These are phyloP conservation scores for Cryomyces minteri DNA, from an alignment of 495 filamentous ascomycete genomes.

Conservation along the genomic window DNA sequence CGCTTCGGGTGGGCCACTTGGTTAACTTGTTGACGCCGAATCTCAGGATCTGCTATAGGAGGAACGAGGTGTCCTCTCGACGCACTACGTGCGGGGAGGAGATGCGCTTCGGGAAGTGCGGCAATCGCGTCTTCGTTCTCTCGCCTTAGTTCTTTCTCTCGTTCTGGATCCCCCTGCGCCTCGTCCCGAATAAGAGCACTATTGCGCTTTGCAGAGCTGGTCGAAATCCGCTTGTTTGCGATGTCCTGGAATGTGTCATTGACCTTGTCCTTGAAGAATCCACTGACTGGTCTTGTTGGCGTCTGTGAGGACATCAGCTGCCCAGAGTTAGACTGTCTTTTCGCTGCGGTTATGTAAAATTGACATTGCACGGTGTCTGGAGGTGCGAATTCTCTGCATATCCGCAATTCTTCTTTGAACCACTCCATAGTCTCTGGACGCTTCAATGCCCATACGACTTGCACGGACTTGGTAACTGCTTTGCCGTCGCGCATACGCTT, in stretches of 20 bases:
- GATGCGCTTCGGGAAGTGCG: conserved; percentile 44
- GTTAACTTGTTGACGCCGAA: conserved; percentile 12
- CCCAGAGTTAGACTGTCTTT: conserved; percentile 27
- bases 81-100: conserved; percentile 18
- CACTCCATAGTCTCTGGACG: conserved; percentile 86
- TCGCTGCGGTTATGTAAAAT: conserved; percentile 74
- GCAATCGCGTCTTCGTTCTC: conserved; percentile 77
- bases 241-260: conserved; percentile 67
- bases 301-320: conserved; percentile 28
- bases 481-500: conserved; percentile 89
- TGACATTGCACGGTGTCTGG: conserved; percentile 75
- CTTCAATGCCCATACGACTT: conserved; percentile 83
- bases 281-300: conserved; percentile 38
- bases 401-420: conserved; percentile 89
- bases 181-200: conserved; percentile 63
- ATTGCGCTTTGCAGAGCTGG: conserved; percentile 30
- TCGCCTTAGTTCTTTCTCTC: conserved; percentile 59
- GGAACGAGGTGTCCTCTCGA: conserved; percentile 6
- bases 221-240: conserved; percentile 38
- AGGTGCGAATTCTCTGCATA: conserved; percentile 71
- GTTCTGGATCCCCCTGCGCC: conserved; percentile 58
- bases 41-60: conserved; percentile 1
- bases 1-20: conserved; percentile 11
- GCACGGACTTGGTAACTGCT: conserved; percentile 75
- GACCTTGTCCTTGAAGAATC: conserved; percentile 62